These are phyloP conservation scores for Harrya chromipes DNA, from an alignment of 768 basidiomycete genomes.

Conservation along the genomic window DNA sequence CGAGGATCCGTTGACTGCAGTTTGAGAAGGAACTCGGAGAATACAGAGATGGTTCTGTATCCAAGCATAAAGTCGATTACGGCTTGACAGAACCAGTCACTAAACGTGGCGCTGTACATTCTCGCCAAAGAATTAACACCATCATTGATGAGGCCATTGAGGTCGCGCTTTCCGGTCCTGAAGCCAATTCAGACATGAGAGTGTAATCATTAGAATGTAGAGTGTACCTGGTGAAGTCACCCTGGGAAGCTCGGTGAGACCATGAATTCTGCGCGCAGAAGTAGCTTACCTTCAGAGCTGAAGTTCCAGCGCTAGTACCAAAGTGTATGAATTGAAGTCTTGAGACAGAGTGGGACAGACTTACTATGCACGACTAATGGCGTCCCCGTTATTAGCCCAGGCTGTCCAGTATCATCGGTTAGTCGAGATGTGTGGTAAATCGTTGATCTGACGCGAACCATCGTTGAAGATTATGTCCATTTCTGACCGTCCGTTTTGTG, in stretches of 20 bases:
- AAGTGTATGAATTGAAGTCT: conserved; percentile 11
- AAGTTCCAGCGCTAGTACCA: conserved; percentile 80
- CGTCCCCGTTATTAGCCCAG: conserved; percentile 99
- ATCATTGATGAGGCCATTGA: conserved; percentile 89
- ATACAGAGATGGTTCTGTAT: conserved; percentile 80
- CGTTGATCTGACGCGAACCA: conserved; percentile 39
- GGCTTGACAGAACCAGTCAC: conserved; percentile 97
- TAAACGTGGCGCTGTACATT: conserved; percentile 85
- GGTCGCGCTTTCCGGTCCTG: conserved; percentile 94
- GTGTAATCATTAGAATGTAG: background rate
- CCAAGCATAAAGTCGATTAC: conserved; percentile 93
- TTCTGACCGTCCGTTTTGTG: conserved; percentile 51
- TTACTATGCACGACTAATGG: conserved; percentile 85
- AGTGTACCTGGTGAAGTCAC: conserved; percentile 79
- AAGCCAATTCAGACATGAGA: conserved; percentile 3
- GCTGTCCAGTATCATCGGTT: conserved; percentile 40
- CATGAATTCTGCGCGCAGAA: background rate
- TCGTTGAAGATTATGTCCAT: conserved; percentile 79
- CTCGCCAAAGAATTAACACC: conserved; percentile 92
- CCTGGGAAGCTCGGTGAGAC: conserved; percentile 39
- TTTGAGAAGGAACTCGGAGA: conserved; percentile 89
- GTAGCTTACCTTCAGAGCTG: conserved; percentile 79
- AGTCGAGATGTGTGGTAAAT: background rate
- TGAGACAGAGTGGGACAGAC: conserved; percentile 24
- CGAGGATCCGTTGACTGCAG: conserved; percentile 90